phyloP scores from a whole-genome alignment of 768 basidiomycete species.

The Pholiota microspora region DNA sequence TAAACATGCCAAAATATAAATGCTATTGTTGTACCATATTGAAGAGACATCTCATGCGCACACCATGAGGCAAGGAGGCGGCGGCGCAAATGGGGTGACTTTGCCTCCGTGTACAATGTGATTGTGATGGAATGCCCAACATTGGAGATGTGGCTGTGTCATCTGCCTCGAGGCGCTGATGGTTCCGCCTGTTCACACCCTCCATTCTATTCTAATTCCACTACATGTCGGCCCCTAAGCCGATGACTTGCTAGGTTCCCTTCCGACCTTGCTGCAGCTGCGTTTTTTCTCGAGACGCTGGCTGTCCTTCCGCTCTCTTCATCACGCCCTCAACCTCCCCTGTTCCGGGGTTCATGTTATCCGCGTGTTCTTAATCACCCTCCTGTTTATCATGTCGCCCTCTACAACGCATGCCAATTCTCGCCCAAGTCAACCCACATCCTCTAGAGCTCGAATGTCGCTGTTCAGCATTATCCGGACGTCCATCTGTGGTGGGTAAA shows the following conservation, averaged over 20 bases:
- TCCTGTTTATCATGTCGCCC: constrained; percentile 43
- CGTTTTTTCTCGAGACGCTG: constrained; percentile 17
- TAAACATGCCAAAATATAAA: constrained; percentile 13
- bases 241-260: constrained; percentile 21
- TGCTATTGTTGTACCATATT: constrained; percentile 2
- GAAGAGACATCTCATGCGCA: not conserved
- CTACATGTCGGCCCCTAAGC: constrained; percentile 2
- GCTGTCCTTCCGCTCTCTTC: constrained; percentile 17
- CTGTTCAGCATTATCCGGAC: constrained; percentile 70
- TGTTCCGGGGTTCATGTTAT: constrained; percentile 28
- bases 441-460: constrained; percentile 53
- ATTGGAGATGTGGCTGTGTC: constrained; percentile 23
- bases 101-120: constrained; percentile 14
- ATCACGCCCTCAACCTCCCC: constrained; percentile 16
- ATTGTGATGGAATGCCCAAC: not conserved
- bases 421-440: constrained; percentile 26
- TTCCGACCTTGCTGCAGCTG: constrained; percentile 21
- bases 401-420: constrained; percentile 25
- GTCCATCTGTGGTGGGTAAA: constrained; percentile 60
- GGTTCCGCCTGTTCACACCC: constrained; percentile 15
- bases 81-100: constrained; percentile 9
- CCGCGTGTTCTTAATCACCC: constrained; percentile 43
- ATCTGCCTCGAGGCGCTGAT: constrained; percentile 30
- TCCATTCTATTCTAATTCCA: not conserved
- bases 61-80: constrained; percentile 15